Percentiles rank a stretch among this genome's conserved stretches.
Conservation (phyloP, 1,139 yeast species). For the Torulaspora pretoriensis region DNA sequence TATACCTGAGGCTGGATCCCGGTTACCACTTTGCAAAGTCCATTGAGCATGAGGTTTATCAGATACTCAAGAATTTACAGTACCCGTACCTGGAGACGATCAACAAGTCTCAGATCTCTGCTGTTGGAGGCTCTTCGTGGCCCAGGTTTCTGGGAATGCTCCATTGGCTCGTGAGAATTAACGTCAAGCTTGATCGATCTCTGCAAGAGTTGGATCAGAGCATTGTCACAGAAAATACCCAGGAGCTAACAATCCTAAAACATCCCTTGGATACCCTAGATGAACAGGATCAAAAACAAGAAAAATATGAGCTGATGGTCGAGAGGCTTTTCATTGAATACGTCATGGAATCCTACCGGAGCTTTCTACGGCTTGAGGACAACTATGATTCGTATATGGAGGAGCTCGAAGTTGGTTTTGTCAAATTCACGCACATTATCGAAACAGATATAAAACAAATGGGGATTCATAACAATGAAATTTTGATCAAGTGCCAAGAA, state of each 20-base stretch:
- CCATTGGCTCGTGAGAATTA: slow-evolving; percentile 69
- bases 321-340: slow-evolving; percentile 66
- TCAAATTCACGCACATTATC: slow-evolving; percentile 43
- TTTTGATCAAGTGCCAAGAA: slow-evolving; percentile 35
- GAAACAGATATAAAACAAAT: slow-evolving; percentile 45
- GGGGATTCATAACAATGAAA: slow-evolving; percentile 38
- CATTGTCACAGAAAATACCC: slow-evolving; percentile 30
- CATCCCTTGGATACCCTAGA: slow-evolving; percentile 42
- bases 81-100: slow-evolving; percentile 82
- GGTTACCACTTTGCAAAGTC: slow-evolving; percentile 64
- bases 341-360: slow-evolving; percentile 61
- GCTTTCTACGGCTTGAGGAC: slow-evolving; percentile 60
- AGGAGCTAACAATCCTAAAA: slow-evolving; percentile 37
- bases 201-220: slow-evolving; percentile 24
- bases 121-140: slow-evolving; percentile 93
- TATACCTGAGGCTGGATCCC: slow-evolving; percentile 75
- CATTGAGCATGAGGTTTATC: slow-evolving; percentile 72
- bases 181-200: slow-evolving; percentile 45
- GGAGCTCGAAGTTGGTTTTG: slow-evolving; percentile 56
- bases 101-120: slow-evolving; percentile 79
- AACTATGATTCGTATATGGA: slow-evolving; percentile 53
- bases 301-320: slow-evolving; percentile 38
- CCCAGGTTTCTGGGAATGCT: slow-evolving; percentile 76
- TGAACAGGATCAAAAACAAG: slow-evolving; percentile 38
- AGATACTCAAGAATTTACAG: slow-evolving; percentile 56